Percentiles rank a stretch among this genome's conserved stretches.
Evolutionary conservation across 495 filamentous ascomycete genomes (phyloP).

Genomic region (Baudoinia panamericana): DNA sequence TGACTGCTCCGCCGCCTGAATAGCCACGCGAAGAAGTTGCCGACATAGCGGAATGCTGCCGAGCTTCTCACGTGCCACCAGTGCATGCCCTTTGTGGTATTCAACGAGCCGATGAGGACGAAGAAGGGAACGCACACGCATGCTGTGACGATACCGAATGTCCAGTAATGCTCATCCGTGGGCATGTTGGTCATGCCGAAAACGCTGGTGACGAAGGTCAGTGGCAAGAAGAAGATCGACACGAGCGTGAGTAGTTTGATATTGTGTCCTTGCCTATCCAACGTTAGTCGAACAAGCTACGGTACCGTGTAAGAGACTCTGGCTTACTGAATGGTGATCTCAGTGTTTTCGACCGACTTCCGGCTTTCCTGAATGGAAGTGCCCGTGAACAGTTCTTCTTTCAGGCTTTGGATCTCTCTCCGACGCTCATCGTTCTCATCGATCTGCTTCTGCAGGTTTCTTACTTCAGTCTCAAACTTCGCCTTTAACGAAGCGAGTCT

Average conservation of each 20-base stretch:
- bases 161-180: constrained; percentile 22
- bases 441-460: constrained; percentile 16
- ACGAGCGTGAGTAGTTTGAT: constrained; percentile 39
- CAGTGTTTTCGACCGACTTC: constrained; percentile 26
- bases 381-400: constrained; percentile 35
- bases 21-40: constrained; percentile 3
- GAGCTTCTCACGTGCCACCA: constrained; percentile 15
- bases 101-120: constrained; percentile 33
- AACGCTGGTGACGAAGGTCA: constrained; percentile 35
- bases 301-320: no score
- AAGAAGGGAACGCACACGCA: constrained; percentile 36
- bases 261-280: constrained; percentile 32
- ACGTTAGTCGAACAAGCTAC: no score
- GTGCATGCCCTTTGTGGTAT: constrained; percentile 23
- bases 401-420: constrained; percentile 27
- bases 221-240: constrained; percentile 36
- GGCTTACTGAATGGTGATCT: constrained; percentile 26
- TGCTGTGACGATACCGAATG: constrained; percentile 30
- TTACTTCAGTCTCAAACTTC: constrained; percentile 23
- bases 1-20: neutral
- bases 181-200: constrained; percentile 37
- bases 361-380: constrained; percentile 33
- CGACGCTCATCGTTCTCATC: constrained; percentile 23
- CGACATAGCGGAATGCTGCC: constrained; percentile 3
- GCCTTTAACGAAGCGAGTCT: constrained; percentile 14